phyloP scores from a whole-genome alignment of 129 eudicot genomes.

The Flaveria brownii region DNA sequence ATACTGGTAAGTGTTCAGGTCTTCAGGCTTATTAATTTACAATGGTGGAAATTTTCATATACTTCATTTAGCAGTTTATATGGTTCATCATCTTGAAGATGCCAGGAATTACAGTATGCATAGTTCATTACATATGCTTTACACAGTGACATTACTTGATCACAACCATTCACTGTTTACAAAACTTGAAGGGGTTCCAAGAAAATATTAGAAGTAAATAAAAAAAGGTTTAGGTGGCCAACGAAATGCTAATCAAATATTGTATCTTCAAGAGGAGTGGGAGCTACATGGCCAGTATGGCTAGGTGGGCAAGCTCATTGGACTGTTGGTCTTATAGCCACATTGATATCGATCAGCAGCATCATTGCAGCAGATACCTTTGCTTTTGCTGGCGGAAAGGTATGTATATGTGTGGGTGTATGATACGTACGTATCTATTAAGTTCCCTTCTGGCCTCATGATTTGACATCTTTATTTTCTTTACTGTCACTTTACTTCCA shows the following conservation, averaged over 20 bases:
- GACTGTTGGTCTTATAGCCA: slow-evolving; percentile 98
- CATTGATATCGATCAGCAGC: slow-evolving; percentile 81
- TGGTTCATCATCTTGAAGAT: neutral
- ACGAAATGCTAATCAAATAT: slow-evolving; percentile 25
- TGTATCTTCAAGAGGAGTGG: slow-evolving; percentile 56
- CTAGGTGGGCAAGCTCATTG: slow-evolving; percentile 90
- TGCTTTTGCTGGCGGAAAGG: slow-evolving; percentile 97
- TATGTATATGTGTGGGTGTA: slow-evolving; percentile 12
- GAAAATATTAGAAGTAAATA: neutral
- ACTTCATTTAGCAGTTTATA: neutral
- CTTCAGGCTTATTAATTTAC: neutral
- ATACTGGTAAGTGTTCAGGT: slow-evolving; percentile 58
- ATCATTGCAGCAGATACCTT: slow-evolving; percentile 93
- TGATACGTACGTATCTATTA: neutral
- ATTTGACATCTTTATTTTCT: slow-evolving; percentile 7
- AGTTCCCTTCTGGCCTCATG: neutral
- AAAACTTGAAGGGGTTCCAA: slow-evolving; percentile 2
- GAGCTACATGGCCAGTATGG: slow-evolving; percentile 78
- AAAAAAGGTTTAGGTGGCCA: neutral
- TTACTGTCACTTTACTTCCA: slow-evolving; percentile 20
- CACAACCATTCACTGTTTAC: slow-evolving; percentile 1
- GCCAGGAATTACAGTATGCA: neutral
- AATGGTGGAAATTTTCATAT: neutral
- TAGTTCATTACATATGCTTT: neutral
- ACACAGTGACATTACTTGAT: neutral